Conservation (phyloP, 192 early-diverging fungal species). For the Coemansia asiatica region DNA sequence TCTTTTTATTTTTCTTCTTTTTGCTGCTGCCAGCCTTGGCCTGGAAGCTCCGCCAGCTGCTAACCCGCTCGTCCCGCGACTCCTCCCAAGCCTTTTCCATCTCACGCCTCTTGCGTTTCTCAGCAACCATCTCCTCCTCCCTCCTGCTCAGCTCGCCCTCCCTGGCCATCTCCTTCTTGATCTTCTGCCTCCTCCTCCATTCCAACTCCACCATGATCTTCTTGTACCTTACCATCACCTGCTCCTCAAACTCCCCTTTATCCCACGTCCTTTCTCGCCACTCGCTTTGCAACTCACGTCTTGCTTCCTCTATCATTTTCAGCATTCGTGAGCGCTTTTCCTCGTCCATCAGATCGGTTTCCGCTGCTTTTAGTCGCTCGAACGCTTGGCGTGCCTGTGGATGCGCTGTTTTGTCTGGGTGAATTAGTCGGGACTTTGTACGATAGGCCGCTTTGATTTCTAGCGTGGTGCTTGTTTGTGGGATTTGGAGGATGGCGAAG, state of each 20-base stretch:
- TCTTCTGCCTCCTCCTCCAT: conserved; percentile 40
- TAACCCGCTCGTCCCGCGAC: conserved; percentile 39
- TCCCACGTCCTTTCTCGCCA: conserved; percentile 10
- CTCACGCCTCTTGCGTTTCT: conserved; percentile 25
- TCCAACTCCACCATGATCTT: conserved; percentile 46
- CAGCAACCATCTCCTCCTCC: conserved; percentile 23
- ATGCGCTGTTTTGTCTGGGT: conserved; percentile 47
- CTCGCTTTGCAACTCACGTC: conserved; percentile 31
- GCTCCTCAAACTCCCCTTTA: conserved; percentile 13
- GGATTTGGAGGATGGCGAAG: conserved; percentile 32
- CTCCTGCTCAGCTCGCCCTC: conserved; percentile 25
- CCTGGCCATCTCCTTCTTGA: conserved; percentile 41
- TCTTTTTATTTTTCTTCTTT: conserved; percentile 17
- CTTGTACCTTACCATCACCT: conserved; percentile 30
- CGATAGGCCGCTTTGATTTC: conserved; percentile 46
- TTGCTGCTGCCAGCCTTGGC: not conserved
- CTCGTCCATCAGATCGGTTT: conserved; percentile 46
- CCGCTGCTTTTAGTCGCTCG: conserved; percentile 40
- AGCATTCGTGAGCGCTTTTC: conserved; percentile 30
- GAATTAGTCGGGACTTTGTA: conserved; percentile 40
- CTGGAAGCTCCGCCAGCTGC: conserved; percentile 45
- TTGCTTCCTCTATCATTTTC: conserved; percentile 32
- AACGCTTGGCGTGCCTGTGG: conserved; percentile 43
- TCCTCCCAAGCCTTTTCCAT: conserved; percentile 47
- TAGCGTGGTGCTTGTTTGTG: conserved; percentile 21